Base-by-base conservation (phyloP, 441 rosid genomes). In the Breynia disticha region DNA sequence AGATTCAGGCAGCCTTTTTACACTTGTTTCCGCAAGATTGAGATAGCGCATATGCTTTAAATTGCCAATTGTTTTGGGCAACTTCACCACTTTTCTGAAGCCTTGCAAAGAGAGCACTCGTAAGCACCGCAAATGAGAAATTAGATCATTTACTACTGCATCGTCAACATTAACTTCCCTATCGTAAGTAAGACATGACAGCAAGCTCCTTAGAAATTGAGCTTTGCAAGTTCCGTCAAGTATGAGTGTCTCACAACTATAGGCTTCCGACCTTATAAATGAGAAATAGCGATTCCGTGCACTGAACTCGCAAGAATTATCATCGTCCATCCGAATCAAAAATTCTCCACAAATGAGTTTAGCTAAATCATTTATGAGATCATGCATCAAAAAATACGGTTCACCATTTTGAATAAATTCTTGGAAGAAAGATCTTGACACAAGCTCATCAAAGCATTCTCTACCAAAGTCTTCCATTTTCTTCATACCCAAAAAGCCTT, bases 41-140 rank as follows among this genome's bases (percentile, higher is more conserved):
- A 62, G 42, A 50, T 53, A 62, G 18, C 66, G 38, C 6, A 62
- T 37, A 55, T 55, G 66, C 17, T 56, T 62, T 7, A 54, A 41
- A n/a, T 41, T 13, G 14, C 57, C 47, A 7, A 54, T 17, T 17
- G 57, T 38, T 38, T 16, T 24, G 8, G 57, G 46, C 51, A 68
- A 54, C 21, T 46, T 8, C 0, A 2, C 4, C 9, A 58, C 5
- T 0, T 28, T 52, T 1, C 7, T 0, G 38, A 52, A 64, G 1
- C 49, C 20, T 4, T 6, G 0, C 6, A 59, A 42, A 2, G 64
- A 58, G 1, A 65, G 37, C 4, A 47, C 53, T 17, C 59, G 46
- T 16, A 65, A 16, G 16, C 17, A 1, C 13, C 12, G 4, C 0
- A 22, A 24, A 32, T 14, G 20, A 14, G 16, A 20, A 3, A 56